Base-by-base conservation (phyloP, 768 basidiomycete genomes). In the Termitomyces sp. region DNA sequence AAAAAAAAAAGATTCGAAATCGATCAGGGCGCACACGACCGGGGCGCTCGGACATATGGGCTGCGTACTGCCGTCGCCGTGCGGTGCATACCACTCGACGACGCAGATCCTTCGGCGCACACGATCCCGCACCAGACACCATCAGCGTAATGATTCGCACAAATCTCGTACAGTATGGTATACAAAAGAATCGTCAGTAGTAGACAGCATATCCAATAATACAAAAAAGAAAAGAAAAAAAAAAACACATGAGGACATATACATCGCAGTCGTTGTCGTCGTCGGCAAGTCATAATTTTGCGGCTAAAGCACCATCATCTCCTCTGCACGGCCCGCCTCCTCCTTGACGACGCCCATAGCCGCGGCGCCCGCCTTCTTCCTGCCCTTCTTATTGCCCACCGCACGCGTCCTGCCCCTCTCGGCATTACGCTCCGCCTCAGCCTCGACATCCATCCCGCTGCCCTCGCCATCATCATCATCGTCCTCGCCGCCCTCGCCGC, bases 271-370 rank as follows among this genome's bases (percentile, higher is more conserved):
- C 43, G 43, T 24, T 4, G 42, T 43, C 9, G n/a, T 20, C 20
- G 42, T 43, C 42, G 20, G 10, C 42, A 42, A n/a, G n/a, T 42
- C 42, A 10, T 35, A 10, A 44, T 44, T 44, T 22, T 6, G 10
- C 42, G 1, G 42, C 20, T 44, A 69, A 35, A 62, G 60, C 43
- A 66, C 62, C 68, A 66, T 68, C 61, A 65, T 59, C 58, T 66
- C 67, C 40, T 68, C 64, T 44, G 42, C 56, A 13, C 40, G 26
- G 6, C 57, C 57, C 33, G 58, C 61, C 63, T 64, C 55, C 53
- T 59, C 60, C 46, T 64, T 61, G 30, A 62, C 63, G 14, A 26
- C 30, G 2, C 43, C 43, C 12, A 22, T 22, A 0, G 36, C 44
- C 18, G 9, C 55, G 38, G 48, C 43, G 10, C 54, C 36, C 24